Conservation (phyloP, 495 filamentous ascomycete species). For the Aspergillus bertholletiae region DNA sequence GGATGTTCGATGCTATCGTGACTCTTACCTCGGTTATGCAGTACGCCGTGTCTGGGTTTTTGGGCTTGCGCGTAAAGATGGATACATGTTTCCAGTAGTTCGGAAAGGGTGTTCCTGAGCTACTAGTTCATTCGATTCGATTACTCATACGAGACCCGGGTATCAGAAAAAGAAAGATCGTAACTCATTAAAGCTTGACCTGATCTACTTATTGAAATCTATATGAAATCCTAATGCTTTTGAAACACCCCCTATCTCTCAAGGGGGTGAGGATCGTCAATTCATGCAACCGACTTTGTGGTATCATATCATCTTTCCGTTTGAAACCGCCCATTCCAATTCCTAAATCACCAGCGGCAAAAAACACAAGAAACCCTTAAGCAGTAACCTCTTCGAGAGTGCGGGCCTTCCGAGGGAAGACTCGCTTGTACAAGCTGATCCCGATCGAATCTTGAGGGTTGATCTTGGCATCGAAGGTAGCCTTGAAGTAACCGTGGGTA, state of each 20-base stretch:
- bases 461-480: slow-evolving; percentile 91
- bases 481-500: slow-evolving; percentile 99
- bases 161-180: slow-evolving; percentile 18
- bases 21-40: neutral
- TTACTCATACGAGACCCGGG: neutral
- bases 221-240: slow-evolving; percentile 26
- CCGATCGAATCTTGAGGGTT: slow-evolving; percentile 92
- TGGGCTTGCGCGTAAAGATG: neutral
- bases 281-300: slow-evolving; percentile 26
- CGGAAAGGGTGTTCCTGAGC: neutral
- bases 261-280: slow-evolving; percentile 18
- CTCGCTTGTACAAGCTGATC: slow-evolving; percentile 88
- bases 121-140: neutral
- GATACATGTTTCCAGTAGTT: neutral
- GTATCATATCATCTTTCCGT: slow-evolving; percentile 26
- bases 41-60: neutral
- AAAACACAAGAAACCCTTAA: slow-evolving; percentile 9
- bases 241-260: neutral
- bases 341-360: neutral
- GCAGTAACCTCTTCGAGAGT: slow-evolving; percentile 43
- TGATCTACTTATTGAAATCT: slow-evolving; percentile 26
- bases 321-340: neutral
- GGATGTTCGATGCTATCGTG: neutral
- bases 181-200: slow-evolving; percentile 27
- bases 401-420: slow-evolving; percentile 73